Base-by-base conservation (phyloP, 2,329 filamentous ascomycete genomes). In the Xylaria sp. region DNA sequence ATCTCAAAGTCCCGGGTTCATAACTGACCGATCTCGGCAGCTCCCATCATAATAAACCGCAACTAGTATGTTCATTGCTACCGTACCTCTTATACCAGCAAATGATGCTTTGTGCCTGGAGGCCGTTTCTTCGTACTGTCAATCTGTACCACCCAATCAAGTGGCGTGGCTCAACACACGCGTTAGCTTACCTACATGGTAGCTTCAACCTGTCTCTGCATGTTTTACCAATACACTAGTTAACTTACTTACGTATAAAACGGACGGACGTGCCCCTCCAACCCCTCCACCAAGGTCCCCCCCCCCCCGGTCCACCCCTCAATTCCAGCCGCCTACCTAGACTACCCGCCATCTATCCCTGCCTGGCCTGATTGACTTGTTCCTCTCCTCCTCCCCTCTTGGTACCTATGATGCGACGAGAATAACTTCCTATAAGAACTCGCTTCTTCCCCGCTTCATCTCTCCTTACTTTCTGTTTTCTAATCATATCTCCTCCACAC, bases 361-460 rank as follows among this genome's bases (percentile, higher is more conserved):
- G 23, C 6, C 60, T 62, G 18, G 15, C 23, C 53, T 32, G 52
- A 34, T n/a, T 39, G 52, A 45, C 45, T 34, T 61, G 45, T 57
- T 53, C 48, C 34, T 52, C 62, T 52, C 5, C 56, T 46, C 25
- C 23, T 45, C 36, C 52, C 39, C 41, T 28, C 45, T 30, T 30
- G 28, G 28, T 30, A 10, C 18, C 43, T 48, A 39, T 39, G 39
- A 62, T 53, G 32, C 63, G 63, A 69, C 53, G 60, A 62, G 57
- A 69, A 52, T 18, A 36, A 53, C 50, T 34, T 46, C 60, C 50
- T 70, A 70, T 69, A 70, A 70, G 56, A 63, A 45, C 66, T 56
- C 52, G 15, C 63, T 18, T 59, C 32, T 46, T 70, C 69, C 69
- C 66, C 69, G 69, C 57, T 60, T 63, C 43, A 46, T 25, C 60